These are phyloP conservation scores for Apiotrichum mycotoxinovorans DNA, from an alignment of 1,284 basidiomycete genomes.

Conservation along the genomic window DNA sequence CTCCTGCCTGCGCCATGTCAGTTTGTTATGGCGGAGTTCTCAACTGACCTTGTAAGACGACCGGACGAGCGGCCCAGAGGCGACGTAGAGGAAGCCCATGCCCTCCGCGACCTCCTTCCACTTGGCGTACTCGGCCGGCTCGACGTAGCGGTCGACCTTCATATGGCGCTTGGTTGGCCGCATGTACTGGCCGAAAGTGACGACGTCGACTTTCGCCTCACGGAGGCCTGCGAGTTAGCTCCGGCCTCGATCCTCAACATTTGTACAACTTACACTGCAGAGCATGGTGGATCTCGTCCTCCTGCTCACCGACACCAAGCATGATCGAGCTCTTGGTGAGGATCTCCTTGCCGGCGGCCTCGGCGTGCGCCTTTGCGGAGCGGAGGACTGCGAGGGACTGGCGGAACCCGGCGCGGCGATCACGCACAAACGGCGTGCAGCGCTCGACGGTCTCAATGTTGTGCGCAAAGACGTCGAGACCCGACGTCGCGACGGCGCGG, in stretches of 20 bases:
- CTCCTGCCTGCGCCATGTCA: slow-evolving; percentile 60
- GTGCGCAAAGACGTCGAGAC: slow-evolving; percentile 96
- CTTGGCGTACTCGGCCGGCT: slow-evolving; percentile 84
- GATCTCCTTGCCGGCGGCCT: slow-evolving; percentile 69
- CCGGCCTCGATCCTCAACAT: not conserved
- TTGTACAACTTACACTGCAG: slow-evolving; percentile 63
- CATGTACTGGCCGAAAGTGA: slow-evolving; percentile 99
- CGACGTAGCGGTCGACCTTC: slow-evolving; percentile 96
- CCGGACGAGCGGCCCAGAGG: slow-evolving; percentile 90
- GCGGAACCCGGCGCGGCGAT: slow-evolving; percentile 87
- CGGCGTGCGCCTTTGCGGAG: slow-evolving; percentile 77
- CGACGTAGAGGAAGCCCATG: slow-evolving; percentile 96
- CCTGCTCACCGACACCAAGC: slow-evolving; percentile 92
- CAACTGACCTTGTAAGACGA: slow-evolving; percentile 77
- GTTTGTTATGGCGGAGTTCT: slow-evolving; percentile 51
- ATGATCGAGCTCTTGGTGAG: slow-evolving; percentile 99
- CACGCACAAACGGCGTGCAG: slow-evolving; percentile 90
- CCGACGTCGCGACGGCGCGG: slow-evolving; percentile 79
- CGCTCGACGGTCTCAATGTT: slow-evolving; percentile 95
- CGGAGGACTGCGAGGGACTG: slow-evolving; percentile 82
- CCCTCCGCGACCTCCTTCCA: slow-evolving; percentile 89
- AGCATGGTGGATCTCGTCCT: slow-evolving; percentile 77
- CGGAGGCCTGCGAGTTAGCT: slow-evolving; percentile 66
- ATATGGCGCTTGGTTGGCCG: slow-evolving; percentile 97
- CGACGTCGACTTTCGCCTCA: slow-evolving; percentile 85